Percentiles rank a stretch among this genome's conserved stretches.
These are phyloP conservation scores for Spencermartinsiella europaea DNA, from an alignment of 805 yeast genomes.

Conservation along the genomic window DNA sequence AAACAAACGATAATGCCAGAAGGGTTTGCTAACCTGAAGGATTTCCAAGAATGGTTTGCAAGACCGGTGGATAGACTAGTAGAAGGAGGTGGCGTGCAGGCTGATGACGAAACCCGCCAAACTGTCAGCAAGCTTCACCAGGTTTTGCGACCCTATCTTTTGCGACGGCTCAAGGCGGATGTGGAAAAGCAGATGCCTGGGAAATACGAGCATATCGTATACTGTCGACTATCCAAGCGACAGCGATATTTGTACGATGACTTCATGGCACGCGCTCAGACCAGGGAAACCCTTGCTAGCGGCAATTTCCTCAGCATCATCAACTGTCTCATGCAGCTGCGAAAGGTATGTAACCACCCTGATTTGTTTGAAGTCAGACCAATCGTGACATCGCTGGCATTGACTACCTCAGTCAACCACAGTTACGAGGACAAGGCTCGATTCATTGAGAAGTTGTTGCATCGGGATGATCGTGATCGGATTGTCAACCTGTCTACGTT, in stretches of 20 bases:
- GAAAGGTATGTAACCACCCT: constrained; percentile 96
- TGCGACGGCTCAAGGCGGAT: constrained; percentile 89
- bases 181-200: constrained; percentile 99
- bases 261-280: constrained; percentile 94
- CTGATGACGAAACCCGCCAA: constrained; percentile 60
- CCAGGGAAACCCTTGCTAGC: constrained; percentile 86
- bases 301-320: constrained; percentile 94
- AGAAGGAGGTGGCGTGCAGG: constrained; percentile 65
- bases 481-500: constrained; percentile 49
- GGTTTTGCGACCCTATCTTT: constrained; percentile 84
- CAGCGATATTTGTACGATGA: constrained; percentile 92
- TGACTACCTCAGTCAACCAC: constrained; percentile 58
- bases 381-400: constrained; percentile 80
- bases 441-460: constrained; percentile 3
- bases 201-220: constrained; percentile 89
- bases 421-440: constrained; percentile 38
- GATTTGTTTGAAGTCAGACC: constrained; percentile 96
- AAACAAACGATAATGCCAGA: constrained; percentile 68
- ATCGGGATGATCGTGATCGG: constrained; percentile 23
- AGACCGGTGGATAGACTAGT: constrained; percentile 89
- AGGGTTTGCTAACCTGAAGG: constrained; percentile 93
- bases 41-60: constrained; percentile 99
- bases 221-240: constrained; percentile 86
- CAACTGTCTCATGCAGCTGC: constrained; percentile 94
- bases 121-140: constrained; percentile 89